These are phyloP conservation scores for Oryza glaberrima DNA, from an alignment of 176 grass and related monocot genomes.

Conservation along the genomic window DNA sequence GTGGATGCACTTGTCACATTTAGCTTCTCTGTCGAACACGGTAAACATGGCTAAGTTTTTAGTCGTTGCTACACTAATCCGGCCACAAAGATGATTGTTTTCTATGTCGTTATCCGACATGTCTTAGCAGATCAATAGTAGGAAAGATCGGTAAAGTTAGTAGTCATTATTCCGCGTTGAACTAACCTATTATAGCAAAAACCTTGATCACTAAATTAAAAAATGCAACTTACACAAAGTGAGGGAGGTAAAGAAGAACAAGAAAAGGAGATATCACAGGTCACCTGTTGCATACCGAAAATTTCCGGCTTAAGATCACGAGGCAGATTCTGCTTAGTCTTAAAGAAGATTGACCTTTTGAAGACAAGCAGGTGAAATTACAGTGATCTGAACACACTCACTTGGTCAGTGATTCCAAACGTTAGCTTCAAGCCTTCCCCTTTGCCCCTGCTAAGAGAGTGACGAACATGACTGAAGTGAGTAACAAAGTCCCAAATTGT, in stretches of 20 bases:
- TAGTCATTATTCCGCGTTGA: not conserved
- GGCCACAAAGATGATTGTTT: not conserved
- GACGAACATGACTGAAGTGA: slow-evolving; percentile 20
- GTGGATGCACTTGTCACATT: slow-evolving; percentile 19
- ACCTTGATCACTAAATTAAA: not conserved
- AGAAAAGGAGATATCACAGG: not conserved
- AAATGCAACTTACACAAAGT: not conserved
- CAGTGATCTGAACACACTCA: slow-evolving; percentile 52
- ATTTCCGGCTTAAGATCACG: slow-evolving; percentile 13
- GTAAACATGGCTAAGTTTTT: not conserved
- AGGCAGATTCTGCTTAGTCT: not conserved
- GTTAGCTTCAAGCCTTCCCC: slow-evolving; percentile 37
- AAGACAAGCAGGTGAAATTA: not conserved
- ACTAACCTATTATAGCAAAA: not conserved
- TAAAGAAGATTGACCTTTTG: slow-evolving; percentile 23
- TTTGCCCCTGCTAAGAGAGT: slow-evolving; percentile 12
- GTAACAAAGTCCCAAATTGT: slow-evolving; percentile 20
- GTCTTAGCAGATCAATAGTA: not conserved
- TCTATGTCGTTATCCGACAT: too few relatives aligned
- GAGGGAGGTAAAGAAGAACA: not conserved
- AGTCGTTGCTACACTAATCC: not conserved
- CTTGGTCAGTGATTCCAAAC: slow-evolving; percentile 50
- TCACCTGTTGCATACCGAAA: not conserved
- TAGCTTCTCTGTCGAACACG: not conserved
- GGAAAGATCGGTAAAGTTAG: not conserved